A percentile compares a stretch with the other conserved stretches of the same genome.
Conservation (phyloP, 1,284 basidiomycete genomes). For the Trichosporon sp. region DNA sequence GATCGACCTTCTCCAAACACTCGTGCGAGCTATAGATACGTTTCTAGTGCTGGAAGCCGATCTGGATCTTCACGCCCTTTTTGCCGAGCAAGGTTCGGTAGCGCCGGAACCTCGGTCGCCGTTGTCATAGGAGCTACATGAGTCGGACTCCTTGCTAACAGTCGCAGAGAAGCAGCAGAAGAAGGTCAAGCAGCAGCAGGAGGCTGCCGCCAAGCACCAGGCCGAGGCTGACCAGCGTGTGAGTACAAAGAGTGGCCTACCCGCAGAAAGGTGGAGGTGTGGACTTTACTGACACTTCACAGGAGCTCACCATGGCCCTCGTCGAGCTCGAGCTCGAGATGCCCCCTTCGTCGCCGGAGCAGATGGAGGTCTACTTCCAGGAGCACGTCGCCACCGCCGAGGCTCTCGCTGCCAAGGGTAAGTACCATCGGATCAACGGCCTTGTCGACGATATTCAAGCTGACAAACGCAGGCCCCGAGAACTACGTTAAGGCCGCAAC, state of each 20-base stretch:
- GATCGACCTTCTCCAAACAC: not conserved
- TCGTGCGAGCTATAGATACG: not conserved
- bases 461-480: conserved; percentile 65
- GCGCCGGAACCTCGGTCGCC: not conserved
- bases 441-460: not conserved
- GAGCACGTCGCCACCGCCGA: conserved; percentile 84
- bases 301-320: conserved; percentile 32
- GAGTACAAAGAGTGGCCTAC: not conserved
- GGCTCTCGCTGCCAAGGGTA: conserved; percentile 76
- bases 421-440: conserved; percentile 34
- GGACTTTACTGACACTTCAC: conserved; percentile 17
- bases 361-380: conserved; percentile 88
- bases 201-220: conserved; percentile 63
- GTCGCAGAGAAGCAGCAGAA: conserved; percentile 82
- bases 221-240: conserved; percentile 31
- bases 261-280: not conserved
- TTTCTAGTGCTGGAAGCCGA: not conserved
- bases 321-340: conserved; percentile 53
- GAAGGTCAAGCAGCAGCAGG: conserved; percentile 64
- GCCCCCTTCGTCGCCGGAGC: conserved; percentile 68
- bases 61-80: not conserved
- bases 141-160: not conserved
- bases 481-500: conserved; percentile 79
- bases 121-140: not conserved
- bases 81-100: conserved; percentile 2